Evolutionary conservation across 805 yeast genomes (phyloP), one percentile per base, ranked within the genome.

Genomic region (Cyberlindnera maritima): DNA sequence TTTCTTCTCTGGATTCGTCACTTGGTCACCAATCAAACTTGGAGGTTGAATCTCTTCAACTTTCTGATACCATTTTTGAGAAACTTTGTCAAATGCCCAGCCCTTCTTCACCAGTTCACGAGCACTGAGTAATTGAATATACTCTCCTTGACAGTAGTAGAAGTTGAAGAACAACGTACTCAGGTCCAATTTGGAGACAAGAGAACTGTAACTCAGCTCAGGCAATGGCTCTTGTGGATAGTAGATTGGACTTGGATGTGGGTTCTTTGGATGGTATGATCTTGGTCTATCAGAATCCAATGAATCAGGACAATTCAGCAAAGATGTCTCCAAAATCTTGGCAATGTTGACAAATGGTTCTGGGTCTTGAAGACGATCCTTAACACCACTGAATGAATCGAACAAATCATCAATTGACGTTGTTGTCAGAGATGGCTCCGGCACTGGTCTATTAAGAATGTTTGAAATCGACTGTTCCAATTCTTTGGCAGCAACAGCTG

Each of bases 161-260:
- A 94, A 94, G 42, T 92, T 86, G 72, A 88, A 94, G 56, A 92
- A 91, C 55, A 94, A 68, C 2, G 98, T 92, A 61, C 90, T 97
- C 28, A 82, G 72, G 60, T 89, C 96, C 58, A 92, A 78, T 58
- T 85, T 88, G 23, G 77, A 71, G 67, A 88, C 73, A 36, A 86
- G 66, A 44, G 73, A 71, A 14, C 81, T 73, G 52, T 83, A 80
- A 42, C 81, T 84, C 45, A 79, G 58, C 33, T 71, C 65, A 15
- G 71, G 62, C 21, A 72, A 54, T 28, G 91, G 91, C 50, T 86
- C 94, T 61, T 83, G 88, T 48, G 99, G 99, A 67, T 88, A 94
- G 66, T 84, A 88, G 19, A 86, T 79, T 33, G 94, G 88, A 8
- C 96, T 88, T 23, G 97, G 96, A 61, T 86, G 95, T 44, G 95